These are phyloP conservation scores for Entrophospora sp. DNA, from an alignment of 192 early-diverging fungal species.

Conservation along the genomic window DNA sequence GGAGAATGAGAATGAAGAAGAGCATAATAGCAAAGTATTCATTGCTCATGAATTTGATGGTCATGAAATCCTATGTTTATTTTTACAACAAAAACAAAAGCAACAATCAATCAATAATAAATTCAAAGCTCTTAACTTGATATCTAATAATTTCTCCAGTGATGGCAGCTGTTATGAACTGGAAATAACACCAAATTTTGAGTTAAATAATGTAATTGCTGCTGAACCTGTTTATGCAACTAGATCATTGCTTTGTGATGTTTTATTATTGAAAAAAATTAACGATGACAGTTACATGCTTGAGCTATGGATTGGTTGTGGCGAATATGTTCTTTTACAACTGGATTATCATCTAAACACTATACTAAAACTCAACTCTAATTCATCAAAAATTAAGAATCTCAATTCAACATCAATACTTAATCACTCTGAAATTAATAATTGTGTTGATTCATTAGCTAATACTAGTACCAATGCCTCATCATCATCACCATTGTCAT, in stretches of 20 bases:
- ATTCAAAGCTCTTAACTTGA: too few species aligned
- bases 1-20: too few species aligned
- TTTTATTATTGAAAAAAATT: conserved; percentile 26
- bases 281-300: neutral
- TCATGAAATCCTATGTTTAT: conserved; percentile 23
- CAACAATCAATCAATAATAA: too few species aligned
- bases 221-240: conserved; percentile 34
- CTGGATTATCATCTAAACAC: neutral
- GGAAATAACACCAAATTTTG: conserved; percentile 21
- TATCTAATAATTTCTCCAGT: too few species aligned
- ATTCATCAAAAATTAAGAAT: neutral
- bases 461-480: too few species aligned
- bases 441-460: too few species aligned
- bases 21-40: conserved; percentile 25
- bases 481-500: too few species aligned
- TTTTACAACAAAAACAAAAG: conserved; percentile 18
- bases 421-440: too few species aligned
- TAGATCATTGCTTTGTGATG: conserved; percentile 25
- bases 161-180: too few species aligned
- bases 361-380: neutral
- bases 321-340: neutral
- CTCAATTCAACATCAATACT: too few species aligned
- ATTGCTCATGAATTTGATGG: conserved; percentile 27
- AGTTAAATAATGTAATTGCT: conserved; percentile 26
- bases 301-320: conserved; percentile 10